Evolutionary conservation across 1,284 basidiomycete genomes (phyloP).

Genomic region (Ceratobasidium sp.): DNA sequence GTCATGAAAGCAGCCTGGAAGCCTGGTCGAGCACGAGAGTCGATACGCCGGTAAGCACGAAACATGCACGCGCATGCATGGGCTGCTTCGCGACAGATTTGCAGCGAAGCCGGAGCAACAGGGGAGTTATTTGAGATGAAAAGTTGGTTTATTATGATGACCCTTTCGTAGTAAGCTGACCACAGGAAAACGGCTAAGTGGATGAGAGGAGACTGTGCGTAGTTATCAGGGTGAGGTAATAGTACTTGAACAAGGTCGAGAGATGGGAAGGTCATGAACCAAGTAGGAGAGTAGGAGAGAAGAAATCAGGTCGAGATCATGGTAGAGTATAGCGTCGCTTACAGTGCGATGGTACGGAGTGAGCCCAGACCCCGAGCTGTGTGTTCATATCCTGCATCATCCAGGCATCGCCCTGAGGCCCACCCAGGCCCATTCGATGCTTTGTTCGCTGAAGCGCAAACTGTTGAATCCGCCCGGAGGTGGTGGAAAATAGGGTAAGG

Average conservation of each 20-base stretch:
- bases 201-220: neutral
- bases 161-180: neutral
- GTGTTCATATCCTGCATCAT: constrained; percentile 9
- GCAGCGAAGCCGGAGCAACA: neutral
- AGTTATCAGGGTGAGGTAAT: neutral
- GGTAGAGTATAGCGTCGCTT: neutral
- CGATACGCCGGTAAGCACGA: neutral
- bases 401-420: too few species aligned
- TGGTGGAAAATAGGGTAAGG: too few species aligned
- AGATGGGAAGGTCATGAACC: too few species aligned
- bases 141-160: neutral
- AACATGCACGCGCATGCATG: neutral
- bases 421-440: too few species aligned
- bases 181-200: neutral
- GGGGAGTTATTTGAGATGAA: neutral
- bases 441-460: too few species aligned
- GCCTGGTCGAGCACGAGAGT: too few species aligned
- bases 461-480: too few species aligned
- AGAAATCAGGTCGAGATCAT: too few species aligned
- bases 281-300: neutral
- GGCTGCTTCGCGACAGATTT: constrained; percentile 3
- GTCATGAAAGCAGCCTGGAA: neutral
- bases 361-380: neutral
- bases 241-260: neutral
- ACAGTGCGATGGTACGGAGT: neutral